phyloP scores from a whole-genome alignment of 805 yeast genomes.

The Dipodascopsis uninucleata region DNA sequence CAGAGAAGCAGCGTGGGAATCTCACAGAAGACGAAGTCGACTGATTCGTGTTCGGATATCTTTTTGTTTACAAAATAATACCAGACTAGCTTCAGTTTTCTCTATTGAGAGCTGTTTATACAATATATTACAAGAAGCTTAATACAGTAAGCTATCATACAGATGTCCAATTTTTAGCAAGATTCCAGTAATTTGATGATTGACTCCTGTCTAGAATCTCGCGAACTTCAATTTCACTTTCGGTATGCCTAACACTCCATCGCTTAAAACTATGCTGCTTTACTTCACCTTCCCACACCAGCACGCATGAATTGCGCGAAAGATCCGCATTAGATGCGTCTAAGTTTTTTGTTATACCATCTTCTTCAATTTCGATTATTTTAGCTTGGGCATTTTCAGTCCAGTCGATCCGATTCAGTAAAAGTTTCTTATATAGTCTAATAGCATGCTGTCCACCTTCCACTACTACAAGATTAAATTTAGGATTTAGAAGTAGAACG shows the following conservation, averaged over 20 bases:
- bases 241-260: constrained; percentile 20
- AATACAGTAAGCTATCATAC: neutral
- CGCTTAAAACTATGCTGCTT: constrained; percentile 24
- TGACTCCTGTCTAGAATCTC: constrained; percentile 20
- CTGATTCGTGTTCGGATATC: too few relatives aligned
- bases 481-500: constrained; percentile 36
- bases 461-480: constrained; percentile 57
- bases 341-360: neutral
- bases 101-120: too few relatives aligned
- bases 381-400: constrained; percentile 38
- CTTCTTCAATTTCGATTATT: constrained; percentile 16
- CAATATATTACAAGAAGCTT: neutral
- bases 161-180: constrained; percentile 25
- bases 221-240: constrained; percentile 22
- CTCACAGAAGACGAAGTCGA: constrained; percentile 49
- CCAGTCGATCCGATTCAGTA: constrained; percentile 69
- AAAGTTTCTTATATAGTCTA: constrained; percentile 57
- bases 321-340: neutral
- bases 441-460: constrained; percentile 70
- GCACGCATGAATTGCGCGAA: constrained; percentile 22
- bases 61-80: too few relatives aligned
- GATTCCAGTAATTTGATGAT: constrained; percentile 23
- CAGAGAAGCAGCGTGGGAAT: constrained; percentile 45
- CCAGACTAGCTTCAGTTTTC: too few relatives aligned
- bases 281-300: constrained; percentile 32